Base-by-base conservation (phyloP, 2,329 filamentous ascomycete species). In the Cladophialophora chaetospira region DNA sequence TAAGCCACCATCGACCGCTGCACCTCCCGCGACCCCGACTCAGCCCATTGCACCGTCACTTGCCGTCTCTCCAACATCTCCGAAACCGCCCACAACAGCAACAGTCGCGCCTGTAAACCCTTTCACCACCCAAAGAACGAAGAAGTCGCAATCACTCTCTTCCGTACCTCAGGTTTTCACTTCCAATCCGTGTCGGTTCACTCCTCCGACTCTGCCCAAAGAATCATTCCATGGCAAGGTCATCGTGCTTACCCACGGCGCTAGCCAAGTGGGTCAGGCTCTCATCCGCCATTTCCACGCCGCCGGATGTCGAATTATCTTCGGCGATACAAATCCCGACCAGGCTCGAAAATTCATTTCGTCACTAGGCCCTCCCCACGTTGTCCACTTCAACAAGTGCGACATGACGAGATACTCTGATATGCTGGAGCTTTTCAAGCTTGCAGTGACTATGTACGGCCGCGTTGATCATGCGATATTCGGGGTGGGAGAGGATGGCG, bases 401-500 rank as follows among this genome's bases (percentile, higher is more conserved):
- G 77, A 82, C 65, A 77, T 80, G 6, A 72, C 72, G 8, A 66
- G 72, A 40, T 80, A 82, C 62, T 62, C 71, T n/a, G 72, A 75
- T 11, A 73, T 78, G 25, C 65, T 80, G 26, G 68, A 68, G 3
- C 68, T 82, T 3, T 82, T 81, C 65, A 73, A 78, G 21, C 58
- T 70, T 2, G 77, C 79, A 0, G 72, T 74, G 38, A 66, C 73
- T 5, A 71, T 69, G n/a, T 76, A 77, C 55, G 75, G 76, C 2
- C 69, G 69, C 4, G 72, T 82, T 19, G 79, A 82, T 55, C 74
- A 78, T 57, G 79, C 78, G 4, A 71, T 80, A 17, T 64, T 60
- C 36, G 59, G 55, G 2, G 53, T 61, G 9, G 62, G 62, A n/a
- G 62, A 64, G 21, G 62, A 64, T 38, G 62, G 62, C 9, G 62